Base-by-base conservation (phyloP, 2,329 filamentous ascomycete species). In the Cladobotryum mycophilum region DNA sequence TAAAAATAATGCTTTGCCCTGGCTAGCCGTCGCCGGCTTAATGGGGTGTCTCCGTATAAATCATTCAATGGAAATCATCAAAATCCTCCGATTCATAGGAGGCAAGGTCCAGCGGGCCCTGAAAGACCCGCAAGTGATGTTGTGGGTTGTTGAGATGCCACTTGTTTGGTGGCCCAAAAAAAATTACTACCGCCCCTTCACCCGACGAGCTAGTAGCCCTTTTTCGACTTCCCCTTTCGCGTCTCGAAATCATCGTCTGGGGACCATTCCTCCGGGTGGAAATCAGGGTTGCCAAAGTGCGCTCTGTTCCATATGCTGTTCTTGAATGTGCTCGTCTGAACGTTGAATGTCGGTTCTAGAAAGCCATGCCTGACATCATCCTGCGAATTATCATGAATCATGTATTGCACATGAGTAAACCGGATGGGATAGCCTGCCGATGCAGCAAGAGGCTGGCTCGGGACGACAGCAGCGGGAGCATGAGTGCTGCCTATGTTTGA, bases 231-330 rank as follows among this genome's bases (percentile, higher is more conserved):
- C 33, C 53, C 57, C 42, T 60, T 67, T 9, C 65, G 60, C 2
- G 56, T 59, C 20, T 68, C 67, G 6, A 53, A 57, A 20, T 72
- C 67, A 34, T 72, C 70, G 3, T 71, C 69, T 1, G 71, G 71
- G 35, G 60, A 66, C 68, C 70, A 74, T 53, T 72, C 69, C 51
- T 74, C 71, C 0, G 71, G 71, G 35, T 73, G 71, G 45, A 74
- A 74, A 41, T 74, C 72, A 2, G 80, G 79, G 56, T 86, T 86
- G 53, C 81, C 81, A 57, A 81, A 86, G 61, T 86, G 83, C 1
- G 82, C 82, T 43, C 76, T 76, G 58, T 85, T 86, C 67, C 80
- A 84, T 49, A 85, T 79, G 47, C 78, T 82, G 56, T 85, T 84
- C 60, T 82, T 82, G 60, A 86, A 86, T 1, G 78, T 80, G 46